Evolutionary conservation across 1,284 basidiomycete genomes (phyloP).

Genomic region (Ustilago hordei): DNA sequence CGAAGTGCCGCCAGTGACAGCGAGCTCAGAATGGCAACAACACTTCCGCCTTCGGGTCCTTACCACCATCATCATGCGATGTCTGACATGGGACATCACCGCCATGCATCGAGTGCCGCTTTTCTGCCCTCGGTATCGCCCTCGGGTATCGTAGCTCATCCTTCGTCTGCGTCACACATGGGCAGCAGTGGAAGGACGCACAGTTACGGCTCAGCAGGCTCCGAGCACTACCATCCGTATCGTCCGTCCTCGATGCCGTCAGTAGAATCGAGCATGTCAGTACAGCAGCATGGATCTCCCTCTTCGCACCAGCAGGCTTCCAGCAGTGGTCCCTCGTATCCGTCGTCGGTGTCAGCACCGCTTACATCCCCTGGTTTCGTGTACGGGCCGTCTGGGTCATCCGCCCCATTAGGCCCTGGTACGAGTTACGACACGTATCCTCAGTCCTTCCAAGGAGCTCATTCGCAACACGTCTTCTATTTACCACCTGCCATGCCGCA

Average conservation of each 20-base stretch:
- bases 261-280: constrained; percentile 7
- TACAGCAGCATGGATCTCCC: constrained; percentile 14
- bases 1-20: constrained; percentile 26
- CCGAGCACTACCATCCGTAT: constrained; percentile 26
- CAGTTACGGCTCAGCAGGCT: constrained; percentile 10
- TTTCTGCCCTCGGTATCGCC: constrained; percentile 24
- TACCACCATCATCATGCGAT: constrained; percentile 18
- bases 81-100: constrained; percentile 26
- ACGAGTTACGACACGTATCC: constrained; percentile 14
- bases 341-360: constrained; percentile 2
- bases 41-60: constrained; percentile 14
- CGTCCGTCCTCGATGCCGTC: constrained; percentile 19
- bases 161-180: constrained; percentile 10
- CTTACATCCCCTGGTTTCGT: constrained; percentile 23
- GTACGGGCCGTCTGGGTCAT: constrained; percentile 19
- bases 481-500: constrained; percentile 17
- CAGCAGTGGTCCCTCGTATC: neutral
- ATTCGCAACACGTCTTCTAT: constrained; percentile 39
- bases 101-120: constrained; percentile 25
- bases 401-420: neutral
- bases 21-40: constrained; percentile 28
- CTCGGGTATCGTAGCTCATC: constrained; percentile 8
- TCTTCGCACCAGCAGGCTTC: constrained; percentile 3
- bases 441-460: constrained; percentile 1
- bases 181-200: constrained; percentile 10